Base-by-base conservation (phyloP, 139 green algal genomes). In the Coccomyxa sp. region DNA sequence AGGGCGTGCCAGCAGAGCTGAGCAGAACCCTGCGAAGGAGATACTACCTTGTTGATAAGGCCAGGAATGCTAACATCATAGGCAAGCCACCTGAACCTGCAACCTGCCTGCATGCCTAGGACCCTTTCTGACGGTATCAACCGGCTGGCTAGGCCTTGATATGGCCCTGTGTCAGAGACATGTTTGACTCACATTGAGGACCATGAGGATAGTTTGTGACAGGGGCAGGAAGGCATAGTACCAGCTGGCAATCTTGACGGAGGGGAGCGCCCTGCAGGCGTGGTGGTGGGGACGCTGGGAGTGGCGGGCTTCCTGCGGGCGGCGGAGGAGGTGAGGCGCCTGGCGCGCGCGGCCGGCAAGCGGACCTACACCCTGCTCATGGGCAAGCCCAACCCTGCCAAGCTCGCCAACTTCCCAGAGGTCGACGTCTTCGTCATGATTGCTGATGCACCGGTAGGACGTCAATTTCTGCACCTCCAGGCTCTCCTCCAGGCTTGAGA, bases 341-440 rank as follows among this genome's bases (percentile, higher is more conserved):
- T 92, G 40, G 88, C 89, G 3, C 74, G 79, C 33, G 71, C 58
- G 29, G 91, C 94, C 0, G 94, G 90, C 73, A 97, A 97, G 85
- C 95, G 93, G 79, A 88, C 86, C 0, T 98, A 98, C 88, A 97
- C 92, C 14, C 72, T 98, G 36, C 84, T 97, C 9, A 91, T 98
- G 82, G 95, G 95, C 34, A 96, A 95, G 78, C 92, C 92, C 55
- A 97, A 85, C 79, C 94, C 95, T 14, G 91, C 91, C 75, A 99
- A 99, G 89, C 89, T 99, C 75, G 95, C 94, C 69, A 99, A 99
- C 82, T 98, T 98, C 77, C 94, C 94, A 8, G 95, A 99, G 84
- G 86, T 94, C n/a, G 89, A 92, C n/a, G 86, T 95, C 9, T 95
- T 90, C 78, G 90, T 97, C 40, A 83, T 93, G 86, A 81, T 95